These are phyloP conservation scores for Thymus mandschuricus DNA, from an alignment of 257 asterid species.

Conservation along the genomic window DNA sequence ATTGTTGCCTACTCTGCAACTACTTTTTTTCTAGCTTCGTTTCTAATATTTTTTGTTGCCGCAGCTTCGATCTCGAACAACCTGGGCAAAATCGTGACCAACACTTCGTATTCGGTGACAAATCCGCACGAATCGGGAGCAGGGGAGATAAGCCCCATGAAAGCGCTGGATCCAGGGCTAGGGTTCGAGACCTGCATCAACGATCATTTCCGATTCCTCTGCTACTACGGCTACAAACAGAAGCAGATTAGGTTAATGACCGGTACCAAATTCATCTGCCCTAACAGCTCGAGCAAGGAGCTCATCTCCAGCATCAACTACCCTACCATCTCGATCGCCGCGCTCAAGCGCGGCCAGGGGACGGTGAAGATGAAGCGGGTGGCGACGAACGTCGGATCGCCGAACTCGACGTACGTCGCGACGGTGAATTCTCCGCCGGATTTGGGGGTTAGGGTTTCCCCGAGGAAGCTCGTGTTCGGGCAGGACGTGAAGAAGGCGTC, in stretches of 20 bases:
- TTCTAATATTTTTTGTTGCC: not conserved
- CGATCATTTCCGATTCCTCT: slow-evolving; percentile 57
- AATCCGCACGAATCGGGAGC: slow-evolving; percentile 65
- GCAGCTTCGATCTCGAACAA: slow-evolving; percentile 61
- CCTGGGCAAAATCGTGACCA: slow-evolving; percentile 45
- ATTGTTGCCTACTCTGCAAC: too few species aligned
- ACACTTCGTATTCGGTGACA: slow-evolving; percentile 36
- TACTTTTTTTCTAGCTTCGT: too few species aligned
- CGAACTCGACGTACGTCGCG: slow-evolving; percentile 45
- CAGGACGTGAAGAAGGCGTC: slow-evolving; percentile 20
- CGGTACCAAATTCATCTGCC: slow-evolving; percentile 48
- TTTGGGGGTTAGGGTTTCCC: slow-evolving; percentile 48
- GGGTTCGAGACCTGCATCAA: slow-evolving; percentile 50
- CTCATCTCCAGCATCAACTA: slow-evolving; percentile 59
- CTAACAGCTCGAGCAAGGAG: slow-evolving; percentile 9
- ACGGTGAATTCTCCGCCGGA: slow-evolving; percentile 52
- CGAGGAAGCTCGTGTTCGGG: slow-evolving; percentile 25
- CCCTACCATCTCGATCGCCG: slow-evolving; percentile 59
- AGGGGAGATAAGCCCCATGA: slow-evolving; percentile 58
- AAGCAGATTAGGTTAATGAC: slow-evolving; percentile 42
- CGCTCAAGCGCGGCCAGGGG: slow-evolving; percentile 30
- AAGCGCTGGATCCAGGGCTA: slow-evolving; percentile 71
- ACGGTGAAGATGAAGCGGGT: slow-evolving; percentile 50
- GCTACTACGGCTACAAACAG: slow-evolving; percentile 52
- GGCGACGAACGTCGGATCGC: slow-evolving; percentile 52